These are phyloP conservation scores for Malus domestica DNA, from an alignment of 306 rosid genomes.

Conservation along the genomic window DNA sequence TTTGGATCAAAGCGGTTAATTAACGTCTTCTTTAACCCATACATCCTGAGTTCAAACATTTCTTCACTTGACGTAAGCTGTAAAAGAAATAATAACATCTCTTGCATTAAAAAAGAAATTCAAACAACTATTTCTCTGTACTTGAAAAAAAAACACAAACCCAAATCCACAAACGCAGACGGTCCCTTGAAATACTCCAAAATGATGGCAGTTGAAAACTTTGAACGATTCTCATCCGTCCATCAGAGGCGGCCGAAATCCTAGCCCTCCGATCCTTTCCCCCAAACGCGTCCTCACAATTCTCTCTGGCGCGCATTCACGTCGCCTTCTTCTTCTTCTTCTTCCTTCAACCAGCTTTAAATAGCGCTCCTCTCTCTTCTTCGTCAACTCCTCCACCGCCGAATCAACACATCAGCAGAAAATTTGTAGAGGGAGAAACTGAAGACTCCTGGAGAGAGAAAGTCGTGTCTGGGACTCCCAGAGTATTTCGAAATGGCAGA, in stretches of 20 bases:
- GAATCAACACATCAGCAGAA: neutral
- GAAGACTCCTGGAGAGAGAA: slow-evolving; percentile 15
- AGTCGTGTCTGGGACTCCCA: neutral
- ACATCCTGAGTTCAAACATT: too few species aligned
- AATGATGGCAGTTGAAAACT: slow-evolving; percentile 44
- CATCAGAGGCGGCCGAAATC: slow-evolving; percentile 65
- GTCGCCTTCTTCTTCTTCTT: neutral
- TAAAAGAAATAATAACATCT: too few species aligned
- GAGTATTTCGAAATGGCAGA: slow-evolving; percentile 46
- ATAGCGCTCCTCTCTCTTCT: neutral
- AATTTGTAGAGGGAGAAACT: neutral
- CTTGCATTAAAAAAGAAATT: too few species aligned
- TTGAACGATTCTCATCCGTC: slow-evolving; percentile 28
- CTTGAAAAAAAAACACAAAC: too few species aligned
- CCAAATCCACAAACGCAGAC: neutral
- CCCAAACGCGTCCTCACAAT: slow-evolving; percentile 25
- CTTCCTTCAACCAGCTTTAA: neutral
- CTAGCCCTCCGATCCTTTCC: slow-evolving; percentile 27
- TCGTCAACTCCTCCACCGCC: neutral
- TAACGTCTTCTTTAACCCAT: too few species aligned
- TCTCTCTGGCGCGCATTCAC: slow-evolving; percentile 52
- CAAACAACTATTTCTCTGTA: too few species aligned
- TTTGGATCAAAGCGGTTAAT: too few species aligned
- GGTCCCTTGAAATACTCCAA: neutral
- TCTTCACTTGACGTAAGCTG: too few species aligned